Evolutionary conservation across 176 grass and related monocot species (phyloP).

Genomic region (Carex myosuroides): DNA sequence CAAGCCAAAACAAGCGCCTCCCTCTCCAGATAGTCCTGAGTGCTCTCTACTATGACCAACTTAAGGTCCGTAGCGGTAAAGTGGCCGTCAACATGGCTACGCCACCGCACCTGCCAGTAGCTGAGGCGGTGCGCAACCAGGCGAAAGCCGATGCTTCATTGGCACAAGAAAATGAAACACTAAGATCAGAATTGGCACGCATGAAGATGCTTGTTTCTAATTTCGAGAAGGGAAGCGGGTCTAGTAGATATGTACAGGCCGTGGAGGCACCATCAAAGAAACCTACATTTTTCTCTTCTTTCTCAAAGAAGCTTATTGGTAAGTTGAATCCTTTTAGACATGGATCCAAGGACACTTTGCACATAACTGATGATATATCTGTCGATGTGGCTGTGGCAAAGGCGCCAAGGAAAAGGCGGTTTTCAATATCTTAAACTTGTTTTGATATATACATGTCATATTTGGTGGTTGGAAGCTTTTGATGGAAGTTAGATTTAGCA

Average conservation of each 20-base stretch:
- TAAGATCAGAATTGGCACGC: slow-evolving; percentile 41
- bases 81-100: background rate
- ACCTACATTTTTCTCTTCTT: slow-evolving; percentile 44
- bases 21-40: slow-evolving; percentile 61
- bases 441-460: background rate
- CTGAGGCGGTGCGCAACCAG: slow-evolving; percentile 13
- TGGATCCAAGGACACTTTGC: slow-evolving; percentile 55
- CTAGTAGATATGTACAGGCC: background rate
- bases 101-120: background rate
- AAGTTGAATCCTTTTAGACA: slow-evolving; percentile 76
- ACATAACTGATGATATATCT: slow-evolving; percentile 7
- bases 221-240: slow-evolving; percentile 25
- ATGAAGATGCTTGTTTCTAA: slow-evolving; percentile 57
- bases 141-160: slow-evolving; percentile 45
- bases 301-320: slow-evolving; percentile 51
- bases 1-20: slow-evolving; percentile 68
- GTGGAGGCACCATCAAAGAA: slow-evolving; percentile 36
- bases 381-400: slow-evolving; percentile 8
- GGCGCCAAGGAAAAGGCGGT: slow-evolving; percentile 60
- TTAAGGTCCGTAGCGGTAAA: slow-evolving; percentile 45
- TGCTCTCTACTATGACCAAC: slow-evolving; percentile 80
- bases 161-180: slow-evolving; percentile 64
- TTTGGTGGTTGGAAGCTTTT: background rate
- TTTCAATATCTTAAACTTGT: slow-evolving; percentile 39
- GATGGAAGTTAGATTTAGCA: background rate